These are phyloP conservation scores for Metarhizium humberi DNA, from an alignment of 2,329 filamentous ascomycete genomes.

Conservation along the genomic window DNA sequence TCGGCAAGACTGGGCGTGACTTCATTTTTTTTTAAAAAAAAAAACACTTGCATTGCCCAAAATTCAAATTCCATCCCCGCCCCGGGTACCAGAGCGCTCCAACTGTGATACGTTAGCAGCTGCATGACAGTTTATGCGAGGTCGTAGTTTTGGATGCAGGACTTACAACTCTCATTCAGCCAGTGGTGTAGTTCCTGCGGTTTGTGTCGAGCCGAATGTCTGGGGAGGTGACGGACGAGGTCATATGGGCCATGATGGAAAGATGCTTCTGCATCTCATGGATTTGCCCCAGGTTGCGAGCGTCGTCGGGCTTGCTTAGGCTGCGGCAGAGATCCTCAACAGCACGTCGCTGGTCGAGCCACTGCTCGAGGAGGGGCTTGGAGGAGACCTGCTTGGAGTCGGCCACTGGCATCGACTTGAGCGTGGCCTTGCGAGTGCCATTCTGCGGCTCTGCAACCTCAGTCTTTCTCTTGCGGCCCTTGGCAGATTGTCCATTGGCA, in stretches of 20 bases:
- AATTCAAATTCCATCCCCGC: background rate
- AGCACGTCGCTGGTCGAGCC: constrained; percentile 53
- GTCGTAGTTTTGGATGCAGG: background rate
- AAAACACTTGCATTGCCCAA: background rate
- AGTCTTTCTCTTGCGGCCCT: constrained; percentile 51
- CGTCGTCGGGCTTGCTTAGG: constrained; percentile 40
- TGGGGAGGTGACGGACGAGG: constrained; percentile 7
- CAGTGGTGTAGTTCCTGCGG: constrained; percentile 3
- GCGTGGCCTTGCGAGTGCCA: constrained; percentile 39
- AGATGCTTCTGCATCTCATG: constrained; percentile 40
- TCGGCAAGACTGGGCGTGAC: background rate
- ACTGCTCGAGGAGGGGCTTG: constrained; percentile 40
- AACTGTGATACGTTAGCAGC: background rate
- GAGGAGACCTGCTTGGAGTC: constrained; percentile 23
- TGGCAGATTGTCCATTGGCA: constrained; percentile 24
- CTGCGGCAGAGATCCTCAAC: constrained; percentile 50
- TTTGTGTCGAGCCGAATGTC: background rate
- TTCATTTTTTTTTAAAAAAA: background rate
- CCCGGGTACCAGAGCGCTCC: background rate
- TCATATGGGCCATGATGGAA: constrained; percentile 42
- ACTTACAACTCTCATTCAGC: constrained; percentile 3
- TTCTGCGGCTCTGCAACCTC: constrained; percentile 32
- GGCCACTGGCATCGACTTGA: constrained; percentile 28
- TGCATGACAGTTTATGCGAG: background rate
- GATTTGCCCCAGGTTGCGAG: constrained; percentile 45